Percentiles rank a stretch among this genome's conserved stretches.
Conservation (phyloP, 2,329 filamentous ascomycete genomes). For the Graphilbum fragrans region DNA sequence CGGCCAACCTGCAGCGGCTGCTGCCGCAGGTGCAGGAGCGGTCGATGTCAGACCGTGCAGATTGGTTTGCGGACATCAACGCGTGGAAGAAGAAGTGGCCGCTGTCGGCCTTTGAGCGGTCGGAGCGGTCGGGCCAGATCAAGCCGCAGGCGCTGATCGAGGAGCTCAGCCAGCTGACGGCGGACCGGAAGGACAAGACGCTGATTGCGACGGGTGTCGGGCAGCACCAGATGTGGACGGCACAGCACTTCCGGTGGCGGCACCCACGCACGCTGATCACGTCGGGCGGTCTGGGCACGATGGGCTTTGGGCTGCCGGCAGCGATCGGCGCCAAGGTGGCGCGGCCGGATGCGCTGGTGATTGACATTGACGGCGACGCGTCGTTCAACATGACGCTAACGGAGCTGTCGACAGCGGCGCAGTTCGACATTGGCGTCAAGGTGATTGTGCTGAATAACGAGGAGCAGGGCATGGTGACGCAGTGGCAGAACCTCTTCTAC, state of each 20-base stretch:
- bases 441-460: constrained; percentile 93
- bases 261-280: constrained; percentile 90
- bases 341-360: constrained; percentile 65
- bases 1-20: constrained; percentile 62
- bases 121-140: constrained; percentile 65
- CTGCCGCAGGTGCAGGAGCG: constrained; percentile 58
- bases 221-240: constrained; percentile 98
- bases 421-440: constrained; percentile 96
- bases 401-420: constrained; percentile 81
- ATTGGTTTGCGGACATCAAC: constrained; percentile 84
- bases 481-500: constrained; percentile 98
- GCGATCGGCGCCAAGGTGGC: constrained; percentile 90
- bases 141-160: constrained; percentile 92
- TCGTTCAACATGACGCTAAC: constrained; percentile 98
- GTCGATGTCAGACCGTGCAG: constrained; percentile 52
- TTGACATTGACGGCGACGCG: constrained; percentile 97
- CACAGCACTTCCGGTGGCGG: constrained; percentile 93
- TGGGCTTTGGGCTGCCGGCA: constrained; percentile 90
- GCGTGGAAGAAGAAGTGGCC: constrained; percentile 90
- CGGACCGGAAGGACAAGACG: constrained; percentile 67
- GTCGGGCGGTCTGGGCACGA: constrained; percentile 87
- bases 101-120: constrained; percentile 66
- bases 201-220: constrained; percentile 91
- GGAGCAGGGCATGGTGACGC: constrained; percentile 96
- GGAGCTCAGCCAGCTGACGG: constrained; percentile 75